phyloP scores from a whole-genome alignment of 306 rosid species.

The Rosa lucieae region DNA sequence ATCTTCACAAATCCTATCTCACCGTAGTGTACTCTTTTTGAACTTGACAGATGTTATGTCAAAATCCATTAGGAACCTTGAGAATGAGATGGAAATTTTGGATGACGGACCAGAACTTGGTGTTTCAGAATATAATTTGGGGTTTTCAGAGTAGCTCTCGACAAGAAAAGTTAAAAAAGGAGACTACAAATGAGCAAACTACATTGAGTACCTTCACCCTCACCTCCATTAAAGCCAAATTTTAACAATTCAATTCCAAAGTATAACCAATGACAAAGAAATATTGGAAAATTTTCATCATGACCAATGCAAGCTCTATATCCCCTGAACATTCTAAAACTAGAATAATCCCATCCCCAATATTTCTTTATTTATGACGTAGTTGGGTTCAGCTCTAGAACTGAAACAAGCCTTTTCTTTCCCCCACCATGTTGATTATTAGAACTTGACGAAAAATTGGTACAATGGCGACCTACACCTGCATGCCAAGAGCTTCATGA shows the following conservation, averaged over 20 bases:
- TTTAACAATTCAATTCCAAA: background rate
- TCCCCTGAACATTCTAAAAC: background rate
- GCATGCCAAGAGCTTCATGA: conserved; percentile 9
- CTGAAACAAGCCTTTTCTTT: conserved; percentile 16
- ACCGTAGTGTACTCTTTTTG: background rate
- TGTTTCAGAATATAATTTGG: too few species aligned
- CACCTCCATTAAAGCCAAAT: background rate
- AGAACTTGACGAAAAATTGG: conserved; percentile 22
- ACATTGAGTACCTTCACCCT: background rate
- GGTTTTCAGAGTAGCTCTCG: background rate
- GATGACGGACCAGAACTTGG: too few species aligned
- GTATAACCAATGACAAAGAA: background rate
- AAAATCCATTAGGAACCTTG: too few species aligned
- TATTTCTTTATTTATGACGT: conserved; percentile 37
- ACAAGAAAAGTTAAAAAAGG: background rate
- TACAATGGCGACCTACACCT: conserved; percentile 6
- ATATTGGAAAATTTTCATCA: background rate
- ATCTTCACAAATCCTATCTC: background rate
- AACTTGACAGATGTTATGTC: background rate
- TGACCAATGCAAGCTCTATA: background rate
- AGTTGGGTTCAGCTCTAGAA: conserved; percentile 28
- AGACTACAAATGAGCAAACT: background rate
- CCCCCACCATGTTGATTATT: conserved; percentile 33
- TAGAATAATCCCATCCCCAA: conserved; percentile 1
- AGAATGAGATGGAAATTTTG: background rate